These are phyloP conservation scores for Hypoxylon sp. DNA, from an alignment of 2,329 filamentous ascomycete species.

Conservation along the genomic window DNA sequence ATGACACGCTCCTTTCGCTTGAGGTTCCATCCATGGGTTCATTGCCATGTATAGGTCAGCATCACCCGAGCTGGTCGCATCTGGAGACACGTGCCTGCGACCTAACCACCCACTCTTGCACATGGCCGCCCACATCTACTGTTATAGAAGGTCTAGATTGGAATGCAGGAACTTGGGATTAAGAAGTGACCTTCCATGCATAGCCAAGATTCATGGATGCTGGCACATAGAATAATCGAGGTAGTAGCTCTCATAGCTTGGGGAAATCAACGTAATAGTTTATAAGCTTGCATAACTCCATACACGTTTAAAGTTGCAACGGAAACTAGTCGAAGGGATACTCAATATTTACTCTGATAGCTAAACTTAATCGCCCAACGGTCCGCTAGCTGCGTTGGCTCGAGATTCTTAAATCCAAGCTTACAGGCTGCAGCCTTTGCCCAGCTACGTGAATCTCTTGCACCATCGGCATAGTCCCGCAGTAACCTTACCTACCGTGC, in stretches of 20 bases:
- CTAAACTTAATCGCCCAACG: neutral
- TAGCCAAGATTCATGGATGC: neutral
- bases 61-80: neutral
- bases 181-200: neutral
- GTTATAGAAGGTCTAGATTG: neutral
- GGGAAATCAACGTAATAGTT: neutral
- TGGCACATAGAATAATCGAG: neutral
- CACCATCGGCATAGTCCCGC: neutral
- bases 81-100: constrained; percentile 10
- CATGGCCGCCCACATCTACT: constrained; percentile 4
- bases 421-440: neutral
- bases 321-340: neutral
- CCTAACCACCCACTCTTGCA: neutral
- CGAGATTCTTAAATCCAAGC: neutral
- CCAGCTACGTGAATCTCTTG: too few relatives aligned
- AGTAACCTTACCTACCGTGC: neutral
- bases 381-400: neutral
- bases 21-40: constrained; percentile 15
- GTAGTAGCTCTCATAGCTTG: neutral
- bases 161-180: neutral
- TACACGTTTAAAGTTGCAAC: neutral
- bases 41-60: constrained; percentile 2
- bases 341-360: neutral
- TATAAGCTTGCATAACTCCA: neutral
- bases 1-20: neutral